Base-by-base conservation (phyloP, 129 eudicot genomes). In the Helichrysum umbraculigerum region DNA sequence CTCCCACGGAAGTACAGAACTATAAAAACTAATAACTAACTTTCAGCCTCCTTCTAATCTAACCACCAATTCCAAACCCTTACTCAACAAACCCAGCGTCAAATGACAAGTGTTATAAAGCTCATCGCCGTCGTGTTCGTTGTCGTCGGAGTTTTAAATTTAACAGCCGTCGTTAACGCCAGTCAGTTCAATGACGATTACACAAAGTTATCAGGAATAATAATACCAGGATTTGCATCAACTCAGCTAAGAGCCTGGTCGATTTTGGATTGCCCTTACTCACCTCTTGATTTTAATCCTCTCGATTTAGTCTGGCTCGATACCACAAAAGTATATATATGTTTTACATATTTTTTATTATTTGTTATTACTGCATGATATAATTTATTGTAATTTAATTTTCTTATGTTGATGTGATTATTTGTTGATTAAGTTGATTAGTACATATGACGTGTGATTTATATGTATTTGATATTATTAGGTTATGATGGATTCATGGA, bases 281-380 rank as follows among this genome's bases (percentile, higher is more conserved):
- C 98, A 7, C 98, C 98, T 59, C 96, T 93, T 58, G 97, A 93
- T 88, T 93, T 93, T 82, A 90, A 93, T 63, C 98, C 98, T 47
- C 98, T 90, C 86, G 98, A 90, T 87, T 87, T 90, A 61, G 98
- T 93, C 75, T 93, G 98, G 97, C 98, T 93, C 37, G 98, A 93
- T 74, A 76, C 92, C n/a, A 93, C 98, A 71, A 93, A 93, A 84
- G 98, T 93, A 83, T 62, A 67, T 30, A 61, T 61, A 25, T 28
- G 12, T 61, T 41, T 3, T 61, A n/a, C 19, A 19, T 6, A 58
- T 60, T 1, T 34, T 56, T 56, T 56, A 9, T 56, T n/a, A 56
- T 56, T 17, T 56, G 34, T 50, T 11, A 51, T 50, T 11, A 25
- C 33, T 2, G 16, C 44, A 37, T 37, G 28, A 25, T 25, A 25